Conservation (phyloP, 1,284 basidiomycete species). For the Pyrrhoderma lamaoense region DNA sequence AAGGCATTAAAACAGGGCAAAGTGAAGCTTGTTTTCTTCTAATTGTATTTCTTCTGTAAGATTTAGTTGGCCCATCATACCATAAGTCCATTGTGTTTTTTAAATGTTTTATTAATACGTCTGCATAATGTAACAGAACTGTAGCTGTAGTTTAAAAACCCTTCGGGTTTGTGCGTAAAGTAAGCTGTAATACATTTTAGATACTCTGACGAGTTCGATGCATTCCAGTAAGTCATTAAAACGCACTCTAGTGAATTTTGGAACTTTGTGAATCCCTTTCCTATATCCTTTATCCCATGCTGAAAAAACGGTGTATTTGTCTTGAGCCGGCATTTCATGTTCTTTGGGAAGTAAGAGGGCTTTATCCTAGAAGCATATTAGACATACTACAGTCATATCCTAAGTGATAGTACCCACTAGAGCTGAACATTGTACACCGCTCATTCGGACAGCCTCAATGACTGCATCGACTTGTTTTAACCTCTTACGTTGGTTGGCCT, state of each 20-base stretch:
- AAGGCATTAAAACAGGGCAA: conserved; percentile 62
- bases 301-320: conserved; percentile 95
- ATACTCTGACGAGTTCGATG: not conserved
- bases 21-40: conserved; percentile 71
- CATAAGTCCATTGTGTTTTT: not conserved
- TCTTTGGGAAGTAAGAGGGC: conserved; percentile 82
- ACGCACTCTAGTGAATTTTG: conserved; percentile 87
- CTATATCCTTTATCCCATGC: conserved; percentile 69
- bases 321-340: conserved; percentile 77
- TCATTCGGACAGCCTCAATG: conserved; percentile 78
- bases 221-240: not conserved
- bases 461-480: conserved; percentile 92
- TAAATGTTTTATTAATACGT: conserved; percentile 6
- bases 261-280: conserved; percentile 94
- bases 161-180: conserved; percentile 78
- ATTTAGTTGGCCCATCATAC: not conserved
- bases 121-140: conserved; percentile 8
- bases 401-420: conserved; percentile 48
- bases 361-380: conserved; percentile 36
- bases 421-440: conserved; percentile 70
- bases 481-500: conserved; percentile 83
- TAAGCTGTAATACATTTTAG: conserved; percentile 44
- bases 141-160: conserved; percentile 56
- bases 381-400: not conserved
- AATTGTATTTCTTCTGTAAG: conserved; percentile 19